Evolutionary conservation across 176 grass and related monocot genomes (phyloP).

Genomic region (Bothriochloa decipiens): DNA sequence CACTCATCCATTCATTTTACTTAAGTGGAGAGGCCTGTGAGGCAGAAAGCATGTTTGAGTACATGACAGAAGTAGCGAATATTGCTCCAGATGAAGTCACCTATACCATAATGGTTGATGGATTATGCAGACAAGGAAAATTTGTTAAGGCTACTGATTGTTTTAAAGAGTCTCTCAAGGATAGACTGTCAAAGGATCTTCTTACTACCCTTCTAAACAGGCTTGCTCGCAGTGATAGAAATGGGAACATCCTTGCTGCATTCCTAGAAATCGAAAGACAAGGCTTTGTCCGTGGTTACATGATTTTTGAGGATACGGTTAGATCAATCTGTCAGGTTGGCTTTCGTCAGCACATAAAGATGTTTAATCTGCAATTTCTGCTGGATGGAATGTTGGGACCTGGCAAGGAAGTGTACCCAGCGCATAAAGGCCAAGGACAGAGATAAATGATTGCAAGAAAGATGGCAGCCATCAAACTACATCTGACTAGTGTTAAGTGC

Average conservation of each 20-base stretch:
- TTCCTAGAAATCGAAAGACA: conserved; percentile 47
- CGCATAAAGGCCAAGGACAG: conserved; percentile 9
- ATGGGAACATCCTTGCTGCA: conserved; percentile 45
- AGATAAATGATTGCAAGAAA: conserved; percentile 8
- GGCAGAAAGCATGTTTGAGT: conserved; percentile 18
- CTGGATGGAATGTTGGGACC: conserved; percentile 64
- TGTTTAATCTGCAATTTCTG: conserved; percentile 49
- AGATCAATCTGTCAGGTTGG: conserved; percentile 59
- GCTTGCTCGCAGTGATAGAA: conserved; percentile 54
- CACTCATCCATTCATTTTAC: conserved; percentile 72
- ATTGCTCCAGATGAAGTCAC: conserved; percentile 71
- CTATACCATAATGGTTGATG: conserved; percentile 61
- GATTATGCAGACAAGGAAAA: conserved; percentile 54
- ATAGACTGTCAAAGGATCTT: conserved; percentile 53
- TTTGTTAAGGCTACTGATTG: conserved; percentile 51
- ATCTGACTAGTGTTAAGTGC: background rate
- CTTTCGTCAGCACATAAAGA: conserved; percentile 51
- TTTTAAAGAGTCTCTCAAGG: conserved; percentile 56
- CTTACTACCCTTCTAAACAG: conserved; percentile 54
- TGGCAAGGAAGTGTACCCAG: conserved; percentile 39
- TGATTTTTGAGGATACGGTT: conserved; percentile 56
- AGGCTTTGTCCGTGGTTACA: conserved; percentile 41
- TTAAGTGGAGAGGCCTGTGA: conserved; percentile 42
- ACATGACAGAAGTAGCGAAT: conserved; percentile 44
- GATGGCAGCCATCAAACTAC: conserved; percentile 10